phyloP scores from a whole-genome alignment of 768 basidiomycete species.

The Suillus weaverae region DNA sequence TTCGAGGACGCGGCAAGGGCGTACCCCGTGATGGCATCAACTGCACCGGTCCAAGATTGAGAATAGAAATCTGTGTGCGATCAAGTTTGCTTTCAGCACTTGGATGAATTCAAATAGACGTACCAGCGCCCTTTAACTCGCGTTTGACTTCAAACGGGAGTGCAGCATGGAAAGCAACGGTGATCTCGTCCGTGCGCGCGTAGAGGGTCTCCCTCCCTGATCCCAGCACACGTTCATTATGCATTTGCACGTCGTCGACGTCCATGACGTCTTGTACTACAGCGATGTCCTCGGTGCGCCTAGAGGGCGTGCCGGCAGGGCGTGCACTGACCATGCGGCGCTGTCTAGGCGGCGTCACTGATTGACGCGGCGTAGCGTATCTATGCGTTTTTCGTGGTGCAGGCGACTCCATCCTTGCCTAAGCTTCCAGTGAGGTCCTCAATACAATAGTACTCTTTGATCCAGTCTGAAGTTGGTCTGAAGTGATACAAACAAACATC shows the following conservation, averaged over 20 bases:
- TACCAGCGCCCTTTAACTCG: slow-evolving; percentile 66
- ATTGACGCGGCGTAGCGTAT: slow-evolving; percentile 26
- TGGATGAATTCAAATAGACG: slow-evolving; percentile 3
- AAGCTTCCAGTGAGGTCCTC: no score
- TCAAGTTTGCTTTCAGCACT: neutral
- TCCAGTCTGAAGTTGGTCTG: no score
- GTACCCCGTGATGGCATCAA: slow-evolving; percentile 73
- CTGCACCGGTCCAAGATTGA: slow-evolving; percentile 67
- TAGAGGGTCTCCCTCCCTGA: slow-evolving; percentile 34
- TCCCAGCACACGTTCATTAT: slow-evolving; percentile 37
- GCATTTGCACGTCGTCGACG: slow-evolving; percentile 51
- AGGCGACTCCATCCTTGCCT: slow-evolving; percentile 42
- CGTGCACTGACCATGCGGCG: slow-evolving; percentile 28
- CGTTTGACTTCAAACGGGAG: slow-evolving; percentile 76
- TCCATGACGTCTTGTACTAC: slow-evolving; percentile 63
- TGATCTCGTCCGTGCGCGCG: slow-evolving; percentile 75
- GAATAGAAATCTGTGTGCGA: slow-evolving; percentile 57
- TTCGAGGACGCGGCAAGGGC: slow-evolving; percentile 68
- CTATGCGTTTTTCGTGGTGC: slow-evolving; percentile 52
- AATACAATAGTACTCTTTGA: no score
- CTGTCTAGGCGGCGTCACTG: slow-evolving; percentile 27
- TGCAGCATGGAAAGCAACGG: slow-evolving; percentile 65
- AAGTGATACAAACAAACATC: neutral
- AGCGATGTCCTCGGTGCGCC: slow-evolving; percentile 33
- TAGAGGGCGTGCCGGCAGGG: slow-evolving; percentile 21